phyloP scores from a whole-genome alignment of 495 filamentous ascomycete genomes.

The Xylaria bambusicola region DNA sequence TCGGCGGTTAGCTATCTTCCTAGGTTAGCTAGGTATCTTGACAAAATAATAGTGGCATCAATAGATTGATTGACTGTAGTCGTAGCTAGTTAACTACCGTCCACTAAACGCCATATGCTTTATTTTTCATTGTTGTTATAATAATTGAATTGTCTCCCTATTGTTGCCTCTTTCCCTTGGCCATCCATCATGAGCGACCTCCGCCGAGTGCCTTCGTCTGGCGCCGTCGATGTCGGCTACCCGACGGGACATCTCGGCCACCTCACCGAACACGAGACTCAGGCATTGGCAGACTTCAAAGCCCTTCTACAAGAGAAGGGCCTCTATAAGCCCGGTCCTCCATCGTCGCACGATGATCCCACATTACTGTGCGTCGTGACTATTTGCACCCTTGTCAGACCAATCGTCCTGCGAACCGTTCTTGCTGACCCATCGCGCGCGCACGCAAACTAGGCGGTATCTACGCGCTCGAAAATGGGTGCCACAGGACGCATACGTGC shows the following conservation, averaged over 20 bases:
- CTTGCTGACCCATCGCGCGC: slow-evolving; percentile 14
- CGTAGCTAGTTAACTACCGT: no score
- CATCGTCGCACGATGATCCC: slow-evolving; percentile 74
- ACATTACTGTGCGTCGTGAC: slow-evolving; percentile 67
- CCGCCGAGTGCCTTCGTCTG: slow-evolving; percentile 33
- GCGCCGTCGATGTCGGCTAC: slow-evolving; percentile 51
- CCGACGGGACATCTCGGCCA: slow-evolving; percentile 72
- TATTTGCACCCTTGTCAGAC: slow-evolving; percentile 9
- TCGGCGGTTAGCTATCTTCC: no score
- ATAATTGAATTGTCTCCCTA: no score
- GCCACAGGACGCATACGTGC: slow-evolving; percentile 70
- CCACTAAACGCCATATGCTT: no score
- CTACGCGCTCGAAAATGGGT: slow-evolving; percentile 77
- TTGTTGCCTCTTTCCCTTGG: no score
- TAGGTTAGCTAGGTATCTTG: no score
- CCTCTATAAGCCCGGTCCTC: slow-evolving; percentile 60
- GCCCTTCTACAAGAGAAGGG: slow-evolving; percentile 60
- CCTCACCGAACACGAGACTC: slow-evolving; percentile 67
- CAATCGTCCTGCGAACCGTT: slow-evolving; percentile 13
- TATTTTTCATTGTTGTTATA: no score
- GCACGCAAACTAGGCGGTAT: slow-evolving; percentile 63
- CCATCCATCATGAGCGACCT: slow-evolving; percentile 17
- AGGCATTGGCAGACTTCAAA: slow-evolving; percentile 69
- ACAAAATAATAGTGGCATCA: no score
- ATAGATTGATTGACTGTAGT: no score